Evolutionary conservation across 306 rosid species (phyloP).

Genomic region (Alnus rubra): DNA sequence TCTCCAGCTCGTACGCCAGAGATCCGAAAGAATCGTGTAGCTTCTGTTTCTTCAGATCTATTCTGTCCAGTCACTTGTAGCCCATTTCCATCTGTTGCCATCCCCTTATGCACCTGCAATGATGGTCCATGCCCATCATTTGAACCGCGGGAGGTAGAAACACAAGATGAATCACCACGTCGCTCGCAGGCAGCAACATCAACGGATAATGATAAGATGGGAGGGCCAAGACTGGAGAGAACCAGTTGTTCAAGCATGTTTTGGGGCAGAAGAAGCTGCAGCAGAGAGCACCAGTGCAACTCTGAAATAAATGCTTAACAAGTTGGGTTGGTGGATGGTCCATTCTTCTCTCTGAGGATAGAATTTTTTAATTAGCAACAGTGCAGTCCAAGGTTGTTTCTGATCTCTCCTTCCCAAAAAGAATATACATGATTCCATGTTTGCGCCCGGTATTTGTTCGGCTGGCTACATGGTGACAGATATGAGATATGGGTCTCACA

Average conservation of each 20-base stretch:
- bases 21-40: slow-evolving; percentile 74
- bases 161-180: slow-evolving; percentile 54
- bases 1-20: slow-evolving; percentile 64
- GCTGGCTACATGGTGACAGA: slow-evolving; percentile 41
- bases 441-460: slow-evolving; percentile 44
- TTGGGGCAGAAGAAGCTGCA: slow-evolving; percentile 96
- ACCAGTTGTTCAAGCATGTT: slow-evolving; percentile 86
- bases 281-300: slow-evolving; percentile 95
- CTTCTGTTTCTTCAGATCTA: slow-evolving; percentile 81
- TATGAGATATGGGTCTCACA: slow-evolving; percentile 28
- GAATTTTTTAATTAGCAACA: slow-evolving; percentile 17
- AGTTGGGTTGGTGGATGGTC: slow-evolving; percentile 18
- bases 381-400: slow-evolving; percentile 19
- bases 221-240: slow-evolving; percentile 69
- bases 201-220: slow-evolving; percentile 62
- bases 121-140: slow-evolving; percentile 81
- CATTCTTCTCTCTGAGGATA: slow-evolving; percentile 22
- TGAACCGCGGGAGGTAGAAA: slow-evolving; percentile 62
- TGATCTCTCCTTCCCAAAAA: slow-evolving; percentile 14
- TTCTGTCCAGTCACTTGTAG: slow-evolving; percentile 92
- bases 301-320: slow-evolving; percentile 85
- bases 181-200: slow-evolving; percentile 48
- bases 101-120: slow-evolving; percentile 87
- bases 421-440: slow-evolving; percentile 26
- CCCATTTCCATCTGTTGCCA: slow-evolving; percentile 85